Evolutionary conservation across 192 early-diverging fungal genomes (phyloP), one percentile per base, ranked within the genome.

Genomic region (Linnemannia zychae): DNA sequence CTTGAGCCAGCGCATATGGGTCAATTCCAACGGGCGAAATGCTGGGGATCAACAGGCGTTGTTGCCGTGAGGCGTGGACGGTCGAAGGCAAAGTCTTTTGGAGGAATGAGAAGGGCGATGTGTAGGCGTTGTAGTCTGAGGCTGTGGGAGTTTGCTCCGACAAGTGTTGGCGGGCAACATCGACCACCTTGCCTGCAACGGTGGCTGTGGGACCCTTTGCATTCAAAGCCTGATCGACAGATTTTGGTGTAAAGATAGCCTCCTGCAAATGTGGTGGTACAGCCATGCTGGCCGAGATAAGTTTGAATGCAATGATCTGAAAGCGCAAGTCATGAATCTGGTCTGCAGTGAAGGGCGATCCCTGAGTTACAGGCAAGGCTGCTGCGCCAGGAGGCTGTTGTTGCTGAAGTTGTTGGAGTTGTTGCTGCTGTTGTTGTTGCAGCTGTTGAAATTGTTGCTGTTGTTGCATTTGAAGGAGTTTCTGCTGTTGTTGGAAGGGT

Each of bases 301-400:
- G 88, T 72, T 96, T 95, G 88, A 94, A 98, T 44, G 96, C 96
- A 48, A 95, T 88, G 72, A 97, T 97, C 74, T 99, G 98, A 73
- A 90, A 90, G 78, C 94, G 92, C 34, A 99, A 89, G 15, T 91
- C 89, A 15, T 90, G 87, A 31, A 95, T 74, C 71, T 99, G 96
- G 40, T 91, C 91, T 37, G 76, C 71, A 4, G 92, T 90, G 73
- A 95, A 91, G 33, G 88, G 83, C 12, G 84, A 79, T 47, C 72
- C 69, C 47, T 78, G 75, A 24, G 76, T 77, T 20, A 22, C 75
- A 37, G 76, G 69, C 2, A 77, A 49, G 70, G 49, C 38, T 1
- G 75, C 28, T n/a, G 84, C 75, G 53, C 68, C 76, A 63, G 20
- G 82, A 31, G 72, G 88, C 44, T 73, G 88, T 68, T 86, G 81